Conservation (phyloP, 257 asterid genomes). For the Capsicum baccatum region DNA sequence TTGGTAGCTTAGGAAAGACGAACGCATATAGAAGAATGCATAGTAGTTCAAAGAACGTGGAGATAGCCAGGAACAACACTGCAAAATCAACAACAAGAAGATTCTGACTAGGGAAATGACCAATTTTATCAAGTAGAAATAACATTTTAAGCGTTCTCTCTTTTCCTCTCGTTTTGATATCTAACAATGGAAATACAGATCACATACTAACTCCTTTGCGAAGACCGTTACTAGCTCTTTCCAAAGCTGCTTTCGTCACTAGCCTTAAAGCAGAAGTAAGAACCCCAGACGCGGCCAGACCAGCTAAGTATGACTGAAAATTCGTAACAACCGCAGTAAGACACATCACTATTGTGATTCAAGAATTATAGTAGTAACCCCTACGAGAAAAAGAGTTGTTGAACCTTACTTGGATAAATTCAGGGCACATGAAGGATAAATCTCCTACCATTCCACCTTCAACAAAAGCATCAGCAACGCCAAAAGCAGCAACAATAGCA, state of each 20-base stretch:
- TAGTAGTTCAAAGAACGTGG: conserved; percentile 40
- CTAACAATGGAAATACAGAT: neutral
- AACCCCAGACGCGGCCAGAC: conserved; percentile 70
- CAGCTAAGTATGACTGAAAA: conserved; percentile 72
- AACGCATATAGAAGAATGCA: conserved; percentile 46
- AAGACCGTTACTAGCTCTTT: conserved; percentile 50
- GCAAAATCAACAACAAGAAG: conserved; percentile 14
- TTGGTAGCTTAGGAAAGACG: conserved; percentile 45
- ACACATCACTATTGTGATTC: neutral
- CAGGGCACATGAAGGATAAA: conserved; percentile 48
- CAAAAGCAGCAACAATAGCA: conserved; percentile 45
- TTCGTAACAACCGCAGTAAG: neutral
- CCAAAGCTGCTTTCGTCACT: conserved; percentile 23
- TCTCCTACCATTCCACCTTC: conserved; percentile 53
- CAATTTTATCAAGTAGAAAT: neutral
- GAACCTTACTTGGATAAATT: conserved; percentile 62
- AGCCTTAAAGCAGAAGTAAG: conserved; percentile 15
- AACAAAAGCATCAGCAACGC: conserved; percentile 51
- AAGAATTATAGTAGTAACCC: neutral
- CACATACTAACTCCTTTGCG: conserved; percentile 81
- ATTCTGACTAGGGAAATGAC: neutral
- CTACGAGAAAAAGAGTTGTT: neutral
- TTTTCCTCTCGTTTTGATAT: neutral
- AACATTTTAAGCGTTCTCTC: neutral
- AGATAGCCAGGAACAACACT: conserved; percentile 52